Evolutionary conservation across 768 basidiomycete species (phyloP).

Genomic region (Holtermannia corniformis): DNA sequence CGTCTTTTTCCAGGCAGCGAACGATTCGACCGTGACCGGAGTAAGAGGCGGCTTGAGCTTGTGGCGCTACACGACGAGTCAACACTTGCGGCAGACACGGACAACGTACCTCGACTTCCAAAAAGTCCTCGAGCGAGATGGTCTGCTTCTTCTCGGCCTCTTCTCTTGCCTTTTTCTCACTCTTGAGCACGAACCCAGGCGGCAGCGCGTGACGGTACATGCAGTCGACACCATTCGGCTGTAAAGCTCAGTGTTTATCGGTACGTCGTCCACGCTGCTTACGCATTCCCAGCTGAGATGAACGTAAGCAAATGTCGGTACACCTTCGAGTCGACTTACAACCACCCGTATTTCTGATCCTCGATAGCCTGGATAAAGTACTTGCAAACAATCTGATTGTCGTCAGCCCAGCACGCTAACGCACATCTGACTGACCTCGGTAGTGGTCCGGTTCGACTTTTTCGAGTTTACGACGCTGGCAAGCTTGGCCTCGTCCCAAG

Average conservation of each 20-base stretch:
- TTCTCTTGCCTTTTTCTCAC: slow-evolving; percentile 81
- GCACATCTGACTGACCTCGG: slow-evolving; percentile 56
- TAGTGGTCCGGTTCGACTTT: slow-evolving; percentile 80
- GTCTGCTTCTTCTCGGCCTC: slow-evolving; percentile 74
- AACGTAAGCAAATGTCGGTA: background rate
- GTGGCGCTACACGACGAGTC: slow-evolving; percentile 68
- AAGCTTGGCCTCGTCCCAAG: slow-evolving; percentile 93
- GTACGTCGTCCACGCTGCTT: slow-evolving; percentile 7
- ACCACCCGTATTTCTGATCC: slow-evolving; percentile 58
- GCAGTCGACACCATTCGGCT: slow-evolving; percentile 52
- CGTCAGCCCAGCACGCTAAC: background rate
- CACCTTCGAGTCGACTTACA: slow-evolving; percentile 27
- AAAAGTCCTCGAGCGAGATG: slow-evolving; percentile 91
- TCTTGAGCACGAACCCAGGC: slow-evolving; percentile 89
- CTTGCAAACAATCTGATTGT: slow-evolving; percentile 84
- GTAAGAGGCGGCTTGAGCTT: slow-evolving; percentile 68
- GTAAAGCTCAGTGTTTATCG: background rate
- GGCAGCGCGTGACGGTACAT: slow-evolving; percentile 93
- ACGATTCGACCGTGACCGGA: slow-evolving; percentile 83
- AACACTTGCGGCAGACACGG: too few species aligned
- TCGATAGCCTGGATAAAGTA: slow-evolving; percentile 95
- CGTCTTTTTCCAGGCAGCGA: slow-evolving; percentile 91
- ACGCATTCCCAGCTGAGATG: slow-evolving; percentile 42
- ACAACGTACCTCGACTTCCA: slow-evolving; percentile 79
- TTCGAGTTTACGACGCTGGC: slow-evolving; percentile 76